Percentiles rank a stretch among this genome's conserved stretches.
These are phyloP conservation scores for Linnemannia exigua DNA, from an alignment of 192 early-diverging fungal genomes.

Conservation along the genomic window DNA sequence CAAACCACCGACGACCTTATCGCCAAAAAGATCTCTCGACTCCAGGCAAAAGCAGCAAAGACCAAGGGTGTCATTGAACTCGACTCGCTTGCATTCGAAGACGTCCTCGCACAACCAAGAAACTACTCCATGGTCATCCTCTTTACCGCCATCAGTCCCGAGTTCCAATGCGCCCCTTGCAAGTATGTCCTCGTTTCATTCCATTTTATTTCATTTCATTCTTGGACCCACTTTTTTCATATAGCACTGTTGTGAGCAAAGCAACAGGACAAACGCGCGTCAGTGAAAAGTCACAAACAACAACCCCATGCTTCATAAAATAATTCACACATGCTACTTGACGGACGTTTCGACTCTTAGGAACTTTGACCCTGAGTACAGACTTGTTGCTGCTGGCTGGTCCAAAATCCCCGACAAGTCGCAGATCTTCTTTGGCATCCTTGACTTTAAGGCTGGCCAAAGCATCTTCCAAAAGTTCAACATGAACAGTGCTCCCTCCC, in stretches of 20 bases:
- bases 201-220: too few species aligned
- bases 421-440: slow-evolving; percentile 71
- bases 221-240: not conserved
- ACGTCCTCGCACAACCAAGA: slow-evolving; percentile 70
- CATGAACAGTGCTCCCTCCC: slow-evolving; percentile 70
- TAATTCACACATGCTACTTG: too few species aligned
- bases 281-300: not conserved
- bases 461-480: slow-evolving; percentile 74
- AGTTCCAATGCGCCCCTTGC: slow-evolving; percentile 81
- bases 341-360: too few species aligned
- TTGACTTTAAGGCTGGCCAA: slow-evolving; percentile 77
- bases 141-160: slow-evolving; percentile 73
- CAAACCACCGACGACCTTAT: slow-evolving; percentile 1
- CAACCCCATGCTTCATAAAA: too few species aligned
- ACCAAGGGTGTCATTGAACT: slow-evolving; percentile 66
- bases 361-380: slow-evolving; percentile 78
- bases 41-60: slow-evolving; percentile 26
- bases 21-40: slow-evolving; percentile 25
- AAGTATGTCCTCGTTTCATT: slow-evolving; percentile 58
- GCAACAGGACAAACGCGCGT: not conserved
- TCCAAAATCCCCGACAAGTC: slow-evolving; percentile 49
- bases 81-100: slow-evolving; percentile 68
- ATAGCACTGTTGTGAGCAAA: not conserved
- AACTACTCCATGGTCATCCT: slow-evolving; percentile 79
- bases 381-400: slow-evolving; percentile 70